Evolutionary conservation across 331 rosid species (phyloP).

Genomic region (Rosa hybrid): DNA sequence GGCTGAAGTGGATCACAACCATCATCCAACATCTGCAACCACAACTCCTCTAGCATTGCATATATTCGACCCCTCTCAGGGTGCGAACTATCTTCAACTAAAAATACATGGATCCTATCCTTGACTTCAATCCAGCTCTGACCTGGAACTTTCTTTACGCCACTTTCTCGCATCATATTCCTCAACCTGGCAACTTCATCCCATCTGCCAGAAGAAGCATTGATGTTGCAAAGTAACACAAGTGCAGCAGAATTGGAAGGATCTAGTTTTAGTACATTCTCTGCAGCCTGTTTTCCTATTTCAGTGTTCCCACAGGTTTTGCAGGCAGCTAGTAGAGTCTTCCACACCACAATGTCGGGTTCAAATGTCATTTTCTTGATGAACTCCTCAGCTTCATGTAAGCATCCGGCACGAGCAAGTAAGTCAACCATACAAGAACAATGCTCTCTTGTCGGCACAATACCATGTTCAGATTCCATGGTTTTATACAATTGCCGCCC

Average conservation of each 20-base stretch:
- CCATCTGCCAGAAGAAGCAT: slow-evolving; percentile 68
- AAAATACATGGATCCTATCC: slow-evolving; percentile 53
- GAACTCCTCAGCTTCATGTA: slow-evolving; percentile 61
- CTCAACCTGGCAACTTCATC: slow-evolving; percentile 59
- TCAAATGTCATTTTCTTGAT: slow-evolving; percentile 49
- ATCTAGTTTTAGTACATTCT: slow-evolving; percentile 58
- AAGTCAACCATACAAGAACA: slow-evolving; percentile 82
- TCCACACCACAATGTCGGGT: slow-evolving; percentile 69
- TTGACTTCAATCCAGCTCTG: slow-evolving; percentile 71
- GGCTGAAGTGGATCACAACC: slow-evolving; percentile 42
- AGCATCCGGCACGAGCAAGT: slow-evolving; percentile 71
- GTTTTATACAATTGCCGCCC: slow-evolving; percentile 51
- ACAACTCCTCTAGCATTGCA: slow-evolving; percentile 60
- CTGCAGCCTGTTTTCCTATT: slow-evolving; percentile 65
- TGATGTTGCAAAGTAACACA: slow-evolving; percentile 60
- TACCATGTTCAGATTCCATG: slow-evolving; percentile 62
- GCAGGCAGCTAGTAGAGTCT: slow-evolving; percentile 69
- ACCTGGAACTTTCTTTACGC: slow-evolving; percentile 72
- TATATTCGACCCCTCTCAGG: slow-evolving; percentile 52
- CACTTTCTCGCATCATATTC: slow-evolving; percentile 55
- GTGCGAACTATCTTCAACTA: slow-evolving; percentile 64
- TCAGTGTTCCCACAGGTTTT: slow-evolving; percentile 62
- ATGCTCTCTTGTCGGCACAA: slow-evolving; percentile 64
- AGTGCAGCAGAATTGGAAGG: slow-evolving; percentile 67
- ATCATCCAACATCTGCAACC: slow-evolving; percentile 67